Conservation (phyloP, 1,284 basidiomycete genomes). For the Tilletia horrida region DNA sequence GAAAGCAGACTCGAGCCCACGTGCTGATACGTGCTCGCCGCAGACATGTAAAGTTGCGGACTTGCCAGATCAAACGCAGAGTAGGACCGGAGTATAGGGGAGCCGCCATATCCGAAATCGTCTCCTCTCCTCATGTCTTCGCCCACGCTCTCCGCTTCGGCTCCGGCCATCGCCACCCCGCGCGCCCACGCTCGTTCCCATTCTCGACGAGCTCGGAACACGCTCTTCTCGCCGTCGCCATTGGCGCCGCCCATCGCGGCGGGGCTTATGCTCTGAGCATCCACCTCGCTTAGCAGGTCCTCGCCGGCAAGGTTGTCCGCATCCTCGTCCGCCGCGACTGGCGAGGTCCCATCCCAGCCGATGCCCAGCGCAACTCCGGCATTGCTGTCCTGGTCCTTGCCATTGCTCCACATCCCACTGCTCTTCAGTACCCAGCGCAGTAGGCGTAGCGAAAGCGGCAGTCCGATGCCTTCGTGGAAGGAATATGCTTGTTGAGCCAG, state of each 20-base stretch:
- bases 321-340: no score
- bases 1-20: no score
- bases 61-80: neutral
- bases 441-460: conserved; percentile 9
- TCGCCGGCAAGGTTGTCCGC: neutral
- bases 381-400: no score
- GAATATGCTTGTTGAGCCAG: conserved; percentile 9
- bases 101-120: neutral
- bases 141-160: neutral
- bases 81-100: neutral
- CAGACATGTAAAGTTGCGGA: no score
- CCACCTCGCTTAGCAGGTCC: neutral
- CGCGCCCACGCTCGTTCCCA: conserved; percentile 10
- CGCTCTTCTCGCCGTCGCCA: no score
- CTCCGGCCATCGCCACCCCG: neutral
- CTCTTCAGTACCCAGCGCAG: neutral
- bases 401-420: conserved; percentile 2
- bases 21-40: no score
- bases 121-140: neutral
- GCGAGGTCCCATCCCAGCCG: conserved; percentile 1
- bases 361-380: neutral
- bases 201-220: neutral
- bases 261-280: neutral
- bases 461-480: conserved; percentile 11
- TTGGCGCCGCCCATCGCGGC: neutral